phyloP scores from a whole-genome alignment of 352 stramenopile species.

The Globisporangium takayamanum region DNA sequence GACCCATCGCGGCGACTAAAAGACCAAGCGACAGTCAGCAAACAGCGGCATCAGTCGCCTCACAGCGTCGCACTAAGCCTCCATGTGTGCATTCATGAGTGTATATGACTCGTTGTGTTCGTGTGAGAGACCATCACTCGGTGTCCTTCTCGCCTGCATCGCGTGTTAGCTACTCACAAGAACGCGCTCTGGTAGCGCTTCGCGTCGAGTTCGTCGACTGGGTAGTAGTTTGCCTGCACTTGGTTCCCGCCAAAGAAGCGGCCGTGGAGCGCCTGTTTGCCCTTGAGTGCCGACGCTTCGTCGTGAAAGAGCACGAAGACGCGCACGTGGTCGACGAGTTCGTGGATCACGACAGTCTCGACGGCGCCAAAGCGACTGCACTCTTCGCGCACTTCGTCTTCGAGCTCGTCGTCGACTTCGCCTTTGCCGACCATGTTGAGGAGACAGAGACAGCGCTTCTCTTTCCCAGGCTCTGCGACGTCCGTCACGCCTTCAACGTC shows the following conservation, averaged over 20 bases:
- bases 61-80: background rate
- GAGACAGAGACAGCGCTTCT: conserved; percentile 60
- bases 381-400: conserved; percentile 60
- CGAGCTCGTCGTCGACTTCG: conserved; percentile 65
- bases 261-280: conserved; percentile 54
- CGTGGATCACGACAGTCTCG: conserved; percentile 48
- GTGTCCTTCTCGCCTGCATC: background rate
- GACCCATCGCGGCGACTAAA: conserved; percentile 39
- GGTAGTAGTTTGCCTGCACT: conserved; percentile 60
- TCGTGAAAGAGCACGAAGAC: conserved; percentile 72
- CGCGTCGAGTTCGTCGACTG: conserved; percentile 32
- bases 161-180: conserved; percentile 20
- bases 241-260: conserved; percentile 76
- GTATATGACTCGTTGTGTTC: background rate
- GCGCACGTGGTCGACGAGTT: conserved; percentile 63
- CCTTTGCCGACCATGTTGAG: conserved; percentile 64
- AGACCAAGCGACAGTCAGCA: background rate
- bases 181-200: conserved; percentile 51
- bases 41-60: background rate
- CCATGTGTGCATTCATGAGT: background rate
- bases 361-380: conserved; percentile 59
- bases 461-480: conserved; percentile 15
- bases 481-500: conserved; percentile 58
- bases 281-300: conserved; percentile 34
- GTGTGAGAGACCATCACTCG: too few species aligned